Base-by-base conservation (phyloP, 805 yeast genomes). In the Candida bentonensis region DNA sequence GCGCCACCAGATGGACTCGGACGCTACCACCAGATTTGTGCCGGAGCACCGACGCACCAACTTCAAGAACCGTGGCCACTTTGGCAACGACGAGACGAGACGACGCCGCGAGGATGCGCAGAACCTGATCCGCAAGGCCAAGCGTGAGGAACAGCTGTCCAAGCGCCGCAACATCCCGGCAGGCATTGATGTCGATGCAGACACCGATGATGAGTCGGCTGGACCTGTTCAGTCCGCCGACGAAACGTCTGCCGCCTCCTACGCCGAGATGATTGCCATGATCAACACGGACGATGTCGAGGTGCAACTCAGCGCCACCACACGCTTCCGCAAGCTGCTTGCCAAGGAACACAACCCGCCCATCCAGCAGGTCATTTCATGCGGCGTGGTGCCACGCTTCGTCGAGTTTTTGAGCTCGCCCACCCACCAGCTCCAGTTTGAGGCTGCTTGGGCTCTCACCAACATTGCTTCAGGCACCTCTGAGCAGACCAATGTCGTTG, bases 401-500 rank as follows among this genome's bases (percentile, higher is more conserved):
- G 96, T 92, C 45, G 79, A 75, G 54, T 86, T 88, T 55, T 82
- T 92, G 87, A 68, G 70, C 47, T 71, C 73, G 47, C 70, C 75
- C 44, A 87, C 84, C 53, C 87, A 84, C 56, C 77, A 83, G 72
- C 72, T 92, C 55, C 97, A 89, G 66, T 76, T 92, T 56, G 98
- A 92, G 69, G 95, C 97, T 11, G 96, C 98, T 5, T 92, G 98
- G 98, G 97, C 97, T n/a, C 74, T 92, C 54, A 92, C 98, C 42
- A 92, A 92, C 62, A 89, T 92, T 62, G 97, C 97, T 21, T 85
- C 96, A 3, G 98, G 98, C 50, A 70, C 81, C 43, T 77, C 94
- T 36, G 82, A 77, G 41, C 97, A 92, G 66, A 92, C 98, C 20
- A 75, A 74, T 55, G 79, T 80, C 39, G 97, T 92, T 45, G 92